Percentiles rank a stretch among this genome's conserved stretches.
These are phyloP conservation scores for Tetracladium setigerum DNA, from an alignment of 495 filamentous ascomycete species.

Conservation along the genomic window DNA sequence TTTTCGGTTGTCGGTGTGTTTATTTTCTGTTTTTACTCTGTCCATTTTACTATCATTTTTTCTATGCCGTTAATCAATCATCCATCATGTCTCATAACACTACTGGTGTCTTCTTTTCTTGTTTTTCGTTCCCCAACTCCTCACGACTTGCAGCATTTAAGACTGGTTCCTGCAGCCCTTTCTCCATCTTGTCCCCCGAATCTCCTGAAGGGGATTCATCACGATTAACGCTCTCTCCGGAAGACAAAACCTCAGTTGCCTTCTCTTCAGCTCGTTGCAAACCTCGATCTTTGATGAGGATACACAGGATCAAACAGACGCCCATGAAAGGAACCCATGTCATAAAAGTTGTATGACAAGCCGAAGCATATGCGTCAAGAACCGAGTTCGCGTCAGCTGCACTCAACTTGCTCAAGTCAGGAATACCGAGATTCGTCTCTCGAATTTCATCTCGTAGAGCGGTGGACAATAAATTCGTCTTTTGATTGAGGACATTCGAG, in stretches of 20 bases:
- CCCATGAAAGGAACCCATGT: conserved; percentile 48
- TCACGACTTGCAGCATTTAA: not conserved
- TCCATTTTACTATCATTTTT: no score
- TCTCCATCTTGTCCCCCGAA: no score
- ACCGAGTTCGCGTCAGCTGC: conserved; percentile 23
- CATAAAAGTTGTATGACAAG: conserved; percentile 45
- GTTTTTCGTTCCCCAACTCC: not conserved
- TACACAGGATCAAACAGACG: conserved; percentile 40
- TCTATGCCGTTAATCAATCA: no score
- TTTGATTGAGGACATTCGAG: conserved; percentile 38
- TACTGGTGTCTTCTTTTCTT: not conserved
- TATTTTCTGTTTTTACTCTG: no score
- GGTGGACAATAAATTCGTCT: conserved; percentile 5
- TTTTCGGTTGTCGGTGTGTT: no score
- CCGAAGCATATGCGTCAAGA: conserved; percentile 41
- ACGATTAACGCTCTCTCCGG: no score
- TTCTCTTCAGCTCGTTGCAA: conserved; percentile 42
- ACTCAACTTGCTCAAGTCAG: conserved; percentile 11
- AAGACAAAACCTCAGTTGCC: not conserved
- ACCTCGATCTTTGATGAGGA: conserved; percentile 47
- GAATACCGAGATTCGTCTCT: conserved; percentile 14
- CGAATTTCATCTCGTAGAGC: conserved; percentile 28
- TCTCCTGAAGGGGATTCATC: no score
- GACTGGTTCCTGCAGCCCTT: not conserved
- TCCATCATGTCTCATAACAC: no score